Evolutionary conservation across 768 basidiomycete genomes (phyloP), one percentile per base, ranked within the genome.

Genomic region (Amanita rubescens): DNA sequence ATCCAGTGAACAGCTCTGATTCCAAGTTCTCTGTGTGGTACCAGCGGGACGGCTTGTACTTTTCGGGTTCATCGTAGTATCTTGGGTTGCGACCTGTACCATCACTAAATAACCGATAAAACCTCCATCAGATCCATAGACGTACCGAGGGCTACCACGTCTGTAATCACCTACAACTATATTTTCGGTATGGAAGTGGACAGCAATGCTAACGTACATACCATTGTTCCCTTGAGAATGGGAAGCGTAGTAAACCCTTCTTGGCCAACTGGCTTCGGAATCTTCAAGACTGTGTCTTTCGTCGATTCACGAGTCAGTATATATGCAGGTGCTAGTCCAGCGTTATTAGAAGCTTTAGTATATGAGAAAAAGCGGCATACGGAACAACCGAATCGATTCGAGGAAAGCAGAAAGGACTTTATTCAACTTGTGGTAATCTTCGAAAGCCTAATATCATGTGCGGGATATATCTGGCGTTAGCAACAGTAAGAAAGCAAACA

Each of bases 41-140:
- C 79, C 79, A 80, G 37, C 80, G 66, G 1, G 76, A 78, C 1
- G 79, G 80, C 46, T 68, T 72, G 67, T 67, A 79, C 47, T 67
- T 62, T n/a, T 72, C 63, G 1, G 79, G 78, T 9, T 76, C n/a
- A n/a, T n/a, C n/a, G n/a, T n/a, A n/a, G 58, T 78, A 75, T 12
- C 75, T 67, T 2, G 76, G 69, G 54, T 79, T 79, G 59, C 77
- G 73, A 62, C 77, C 78, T 80, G 45, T 14, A 14, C 12, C 49
- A 43, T 50, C 17, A 46, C 14, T 37, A 49, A 19, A 17, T 42
- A 19, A 17, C 2, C n/a, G n/a, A n/a, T n/a, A n/a, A n/a, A n/a
- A n/a, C 10, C 10, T n/a, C 3, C 22, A 32, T 7, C 19, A 48
- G 43, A 43, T 17, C 6, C 49, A 27, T 15, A 14, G 32, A 69